Conservation (phyloP, 495 filamentous ascomycete genomes). For the Podospora sp. region DNA sequence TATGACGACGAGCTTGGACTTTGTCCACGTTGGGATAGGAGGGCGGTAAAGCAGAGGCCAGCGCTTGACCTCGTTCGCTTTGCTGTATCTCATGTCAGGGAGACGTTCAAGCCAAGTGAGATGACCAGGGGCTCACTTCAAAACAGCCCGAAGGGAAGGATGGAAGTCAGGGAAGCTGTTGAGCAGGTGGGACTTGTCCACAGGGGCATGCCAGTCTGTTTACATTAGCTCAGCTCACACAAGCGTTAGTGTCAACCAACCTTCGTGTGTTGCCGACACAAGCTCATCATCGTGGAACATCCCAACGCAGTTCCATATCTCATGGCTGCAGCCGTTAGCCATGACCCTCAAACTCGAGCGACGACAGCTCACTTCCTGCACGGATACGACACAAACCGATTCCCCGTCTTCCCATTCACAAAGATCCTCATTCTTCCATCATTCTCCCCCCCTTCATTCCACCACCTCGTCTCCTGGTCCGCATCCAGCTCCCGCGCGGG, state of each 20-base stretch:
- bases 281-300: constrained; percentile 41
- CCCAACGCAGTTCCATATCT: constrained; percentile 48
- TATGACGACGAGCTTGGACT: constrained; percentile 45
- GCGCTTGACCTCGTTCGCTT: constrained; percentile 46
- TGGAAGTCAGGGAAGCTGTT: constrained; percentile 30
- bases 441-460: constrained; percentile 37
- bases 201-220: constrained; percentile 36
- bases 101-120: too few relatives aligned
- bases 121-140: constrained; percentile 26
- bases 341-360: background rate
- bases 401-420: constrained; percentile 31
- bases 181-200: constrained; percentile 34
- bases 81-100: constrained; percentile 17
- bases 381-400: constrained; percentile 48
- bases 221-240: background rate
- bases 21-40: constrained; percentile 40
- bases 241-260: background rate
- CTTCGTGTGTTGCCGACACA: constrained; percentile 26
- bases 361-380: constrained; percentile 39
- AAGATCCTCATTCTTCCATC: constrained; percentile 37
- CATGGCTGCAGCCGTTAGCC: constrained; percentile 30
- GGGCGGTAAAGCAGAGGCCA: constrained; percentile 49
- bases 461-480: constrained; percentile 38
- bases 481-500: constrained; percentile 37
- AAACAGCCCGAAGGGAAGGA: constrained; percentile 26